phyloP scores from a whole-genome alignment of 1,284 basidiomycete species.

The Phlebopus sp. region DNA sequence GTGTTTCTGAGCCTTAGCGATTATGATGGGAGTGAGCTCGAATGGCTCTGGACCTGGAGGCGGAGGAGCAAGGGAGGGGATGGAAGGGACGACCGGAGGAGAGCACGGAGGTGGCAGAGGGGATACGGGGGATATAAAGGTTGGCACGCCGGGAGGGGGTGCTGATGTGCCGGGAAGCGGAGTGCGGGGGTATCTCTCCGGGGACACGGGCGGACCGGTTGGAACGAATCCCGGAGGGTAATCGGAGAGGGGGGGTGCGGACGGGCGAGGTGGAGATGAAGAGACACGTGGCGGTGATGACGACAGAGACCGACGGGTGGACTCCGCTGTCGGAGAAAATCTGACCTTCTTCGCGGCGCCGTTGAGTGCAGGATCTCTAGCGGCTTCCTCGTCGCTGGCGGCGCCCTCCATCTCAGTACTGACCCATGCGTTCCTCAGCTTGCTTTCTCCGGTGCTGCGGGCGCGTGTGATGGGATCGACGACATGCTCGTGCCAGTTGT shows the following conservation, averaged over 20 bases:
- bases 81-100: constrained; percentile 5
- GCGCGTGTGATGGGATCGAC: constrained; percentile 18
- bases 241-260: constrained; percentile 12
- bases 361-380: constrained; percentile 17
- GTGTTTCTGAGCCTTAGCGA: constrained; percentile 83
- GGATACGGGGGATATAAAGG: constrained; percentile 11
- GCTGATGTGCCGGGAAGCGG: constrained; percentile 8
- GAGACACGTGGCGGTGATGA: constrained; percentile 16
- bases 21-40: constrained; percentile 59
- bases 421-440: constrained; percentile 24
- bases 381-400: constrained; percentile 18
- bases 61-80: constrained; percentile 19
- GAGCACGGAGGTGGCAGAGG: constrained; percentile 9
- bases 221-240: constrained; percentile 28
- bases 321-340: constrained; percentile 11
- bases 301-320: background rate
- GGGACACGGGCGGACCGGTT: constrained; percentile 10
- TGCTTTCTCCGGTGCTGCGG: constrained; percentile 5
- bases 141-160: constrained; percentile 8
- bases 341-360: constrained; percentile 13
- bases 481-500: constrained; percentile 23
- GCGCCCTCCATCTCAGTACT: constrained; percentile 28
- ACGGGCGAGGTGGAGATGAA: constrained; percentile 9
- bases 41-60: constrained; percentile 34
- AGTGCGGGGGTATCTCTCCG: constrained; percentile 5